Evolutionary conservation across 192 early-diverging fungal genomes (phyloP).

Genomic region (Backusella westeae): DNA sequence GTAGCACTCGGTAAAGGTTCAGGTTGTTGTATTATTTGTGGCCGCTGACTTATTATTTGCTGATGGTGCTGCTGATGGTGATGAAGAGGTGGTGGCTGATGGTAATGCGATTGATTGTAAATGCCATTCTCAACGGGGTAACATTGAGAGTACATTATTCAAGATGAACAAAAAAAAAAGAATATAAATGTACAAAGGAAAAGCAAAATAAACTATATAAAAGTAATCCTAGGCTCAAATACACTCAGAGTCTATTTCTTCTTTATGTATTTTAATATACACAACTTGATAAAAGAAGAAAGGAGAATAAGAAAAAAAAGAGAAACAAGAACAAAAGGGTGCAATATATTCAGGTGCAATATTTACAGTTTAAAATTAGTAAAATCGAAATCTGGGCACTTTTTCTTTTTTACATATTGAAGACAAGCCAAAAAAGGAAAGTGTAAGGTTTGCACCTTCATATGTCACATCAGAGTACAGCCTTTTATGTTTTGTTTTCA

Average conservation of each 20-base stretch:
- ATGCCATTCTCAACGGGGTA: not conserved
- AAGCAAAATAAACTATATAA: not conserved
- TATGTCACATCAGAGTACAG: not conserved
- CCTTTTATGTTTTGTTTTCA: not conserved
- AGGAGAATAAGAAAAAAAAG: not conserved
- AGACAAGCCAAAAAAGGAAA: not conserved
- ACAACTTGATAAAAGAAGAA: not conserved
- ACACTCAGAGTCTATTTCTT: not conserved
- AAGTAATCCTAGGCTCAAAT: not conserved
- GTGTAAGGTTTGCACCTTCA: not conserved
- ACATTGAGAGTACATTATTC: conserved; percentile 3
- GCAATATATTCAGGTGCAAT: not conserved
- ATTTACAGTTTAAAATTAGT: not conserved
- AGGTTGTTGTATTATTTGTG: not conserved
- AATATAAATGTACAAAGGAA: not conserved
- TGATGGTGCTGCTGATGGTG: not conserved
- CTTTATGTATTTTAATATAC: not conserved
- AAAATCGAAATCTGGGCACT: not conserved
- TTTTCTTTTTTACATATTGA: not conserved
- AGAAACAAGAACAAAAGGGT: not conserved
- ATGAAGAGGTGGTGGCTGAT: not conserved
- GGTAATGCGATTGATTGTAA: not conserved
- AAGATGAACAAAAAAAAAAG: not conserved
- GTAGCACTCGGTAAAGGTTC: conserved; percentile 22
- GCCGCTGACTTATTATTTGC: not conserved